Evolutionary conservation across 2,329 filamentous ascomycete species (phyloP), one percentile per base, ranked within the genome.

Genomic region (Fusarium sp.): DNA sequence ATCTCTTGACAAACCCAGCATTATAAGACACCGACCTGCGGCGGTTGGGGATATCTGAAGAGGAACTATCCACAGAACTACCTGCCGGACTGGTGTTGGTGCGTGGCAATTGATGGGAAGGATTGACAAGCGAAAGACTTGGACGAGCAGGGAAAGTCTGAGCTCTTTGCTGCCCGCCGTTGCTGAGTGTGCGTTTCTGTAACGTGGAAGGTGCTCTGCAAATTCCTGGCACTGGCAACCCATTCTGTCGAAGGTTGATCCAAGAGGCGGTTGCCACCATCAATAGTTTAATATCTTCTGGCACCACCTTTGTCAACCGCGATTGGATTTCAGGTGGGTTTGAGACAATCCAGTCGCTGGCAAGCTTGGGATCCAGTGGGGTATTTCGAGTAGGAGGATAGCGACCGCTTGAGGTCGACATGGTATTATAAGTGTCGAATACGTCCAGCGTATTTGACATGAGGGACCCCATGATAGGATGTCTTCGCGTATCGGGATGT

Each of bases 401-500:
- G 36, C 79, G 81, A n/a, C 79, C 78, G 30, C 81, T 79, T 0
- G 85, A 83, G 8, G 82, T 76, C 1, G 85, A 84, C 26, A 88
- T 80, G 1, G 85, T 84, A 6, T 82, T 86, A 75, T 93, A 94
- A 4, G 82, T 83, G 67, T 94, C 89, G 61, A 88, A 86, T 46
- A 95, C 86, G 48, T 92, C 88, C 28, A 95, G 85, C 14, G 84
- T 86, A 6, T 83, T 82, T 14, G 84, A 83, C 5, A 86, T 89
- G 43, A 95, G 82, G 3, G 85, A 87, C 1, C 90, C 92, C 78
- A 94, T 85, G 72, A 94, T 87, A 6, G 92, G 91, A 73, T 95
- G 92, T 14, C 89, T 87, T 32, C 90, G 83, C 10, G 86, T 87
- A 45, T 85, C 85, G 0, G 91, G 87, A 69, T 91, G 87, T 71